phyloP scores from a whole-genome alignment of 2,329 filamentous ascomycete species.

The Diaporthe capsici region DNA sequence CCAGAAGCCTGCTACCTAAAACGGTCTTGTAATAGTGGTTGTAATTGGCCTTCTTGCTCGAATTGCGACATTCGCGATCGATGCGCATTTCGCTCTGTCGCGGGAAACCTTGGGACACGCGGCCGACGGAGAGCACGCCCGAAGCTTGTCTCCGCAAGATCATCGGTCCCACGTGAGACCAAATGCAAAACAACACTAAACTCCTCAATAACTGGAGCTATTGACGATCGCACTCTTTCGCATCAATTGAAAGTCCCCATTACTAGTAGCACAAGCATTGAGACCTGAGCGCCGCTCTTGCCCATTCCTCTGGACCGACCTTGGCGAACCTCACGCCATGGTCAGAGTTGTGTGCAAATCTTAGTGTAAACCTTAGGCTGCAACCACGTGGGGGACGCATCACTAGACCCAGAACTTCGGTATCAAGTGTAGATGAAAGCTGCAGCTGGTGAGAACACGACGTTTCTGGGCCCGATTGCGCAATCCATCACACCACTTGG shows the following conservation, averaged over 20 bases:
- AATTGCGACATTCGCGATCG: too few relatives aligned
- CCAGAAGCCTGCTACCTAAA: too few relatives aligned
- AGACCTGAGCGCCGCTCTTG: not conserved
- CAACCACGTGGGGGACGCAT: slow-evolving; percentile 24
- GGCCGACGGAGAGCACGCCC: too few relatives aligned
- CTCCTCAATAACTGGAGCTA: slow-evolving; percentile 5
- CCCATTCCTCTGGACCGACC: not conserved
- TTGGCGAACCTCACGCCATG: slow-evolving; percentile 24
- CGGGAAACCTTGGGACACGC: too few relatives aligned
- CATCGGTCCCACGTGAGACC: not conserved
- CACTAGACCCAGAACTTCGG: slow-evolving; percentile 14
- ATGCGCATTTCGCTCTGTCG: too few relatives aligned
- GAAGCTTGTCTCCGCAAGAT: not conserved
- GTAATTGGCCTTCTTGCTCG: too few relatives aligned
- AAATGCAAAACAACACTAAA: not conserved
- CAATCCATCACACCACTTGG: slow-evolving; percentile 21
- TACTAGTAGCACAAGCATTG: too few relatives aligned
- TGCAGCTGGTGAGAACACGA: slow-evolving; percentile 12
- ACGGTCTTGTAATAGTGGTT: too few relatives aligned
- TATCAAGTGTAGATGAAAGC: slow-evolving; percentile 1
- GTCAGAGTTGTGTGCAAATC: slow-evolving; percentile 21
- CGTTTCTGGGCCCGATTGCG: slow-evolving; percentile 17
- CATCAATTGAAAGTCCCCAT: not conserved
- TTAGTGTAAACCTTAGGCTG: slow-evolving; percentile 24
- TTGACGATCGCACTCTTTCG: not conserved